A percentile compares a stretch with the other conserved stretches of the same genome.
Conservation (phyloP, 139 green algal species). For the Dunaliella primolecta region DNA sequence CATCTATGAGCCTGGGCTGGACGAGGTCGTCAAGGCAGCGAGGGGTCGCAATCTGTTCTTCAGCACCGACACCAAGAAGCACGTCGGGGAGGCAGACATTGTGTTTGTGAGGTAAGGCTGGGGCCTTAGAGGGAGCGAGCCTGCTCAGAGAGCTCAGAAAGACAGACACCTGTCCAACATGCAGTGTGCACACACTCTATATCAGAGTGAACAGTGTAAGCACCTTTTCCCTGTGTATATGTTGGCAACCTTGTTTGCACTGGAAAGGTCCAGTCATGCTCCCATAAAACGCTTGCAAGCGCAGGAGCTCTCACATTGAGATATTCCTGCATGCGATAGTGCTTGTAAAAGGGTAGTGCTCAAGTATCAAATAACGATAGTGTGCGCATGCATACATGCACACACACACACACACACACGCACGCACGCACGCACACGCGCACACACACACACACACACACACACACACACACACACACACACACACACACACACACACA, state of each 20-base stretch:
- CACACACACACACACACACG: neutral
- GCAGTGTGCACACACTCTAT: no score
- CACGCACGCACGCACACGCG: neutral
- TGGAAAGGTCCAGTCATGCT: no score
- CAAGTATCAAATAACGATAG: no score
- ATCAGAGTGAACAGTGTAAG: no score
- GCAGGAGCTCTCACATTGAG: no score
- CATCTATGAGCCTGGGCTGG: conserved; percentile 97
- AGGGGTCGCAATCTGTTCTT: conserved; percentile 97
- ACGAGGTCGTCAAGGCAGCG: conserved; percentile 83
- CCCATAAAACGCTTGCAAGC: neutral
- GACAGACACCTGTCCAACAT: neutral
- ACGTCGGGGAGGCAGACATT: conserved; percentile 92
- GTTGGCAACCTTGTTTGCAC: no score
- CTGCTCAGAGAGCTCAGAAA: neutral
- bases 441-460: neutral
- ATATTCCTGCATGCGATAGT: no score
- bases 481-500: neutral
- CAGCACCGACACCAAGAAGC: conserved; percentile 88
- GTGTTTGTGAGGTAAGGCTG: conserved; percentile 87
- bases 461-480: neutral
- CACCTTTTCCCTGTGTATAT: no score
- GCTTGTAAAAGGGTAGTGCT: no score
- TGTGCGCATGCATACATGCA: neutral
- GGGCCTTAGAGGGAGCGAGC: neutral